These are phyloP conservation scores for Cryptococcus hybrid DNA, from an alignment of 1,284 basidiomycete species.

Conservation along the genomic window DNA sequence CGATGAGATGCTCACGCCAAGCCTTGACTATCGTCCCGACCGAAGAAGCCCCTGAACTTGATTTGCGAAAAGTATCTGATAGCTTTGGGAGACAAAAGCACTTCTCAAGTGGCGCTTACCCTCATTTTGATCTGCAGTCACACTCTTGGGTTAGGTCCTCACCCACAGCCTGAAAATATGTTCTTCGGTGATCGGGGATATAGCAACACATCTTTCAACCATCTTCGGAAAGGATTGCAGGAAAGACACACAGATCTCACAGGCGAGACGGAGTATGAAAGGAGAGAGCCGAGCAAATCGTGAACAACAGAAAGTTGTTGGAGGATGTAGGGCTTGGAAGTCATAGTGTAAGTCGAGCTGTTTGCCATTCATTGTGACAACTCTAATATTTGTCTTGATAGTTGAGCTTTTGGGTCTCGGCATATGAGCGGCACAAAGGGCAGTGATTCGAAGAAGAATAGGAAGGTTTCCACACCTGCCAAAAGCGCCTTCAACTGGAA, in stretches of 20 bases:
- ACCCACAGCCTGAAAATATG: conserved; percentile 27
- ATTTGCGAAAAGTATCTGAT: conserved; percentile 37
- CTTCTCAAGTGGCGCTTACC: conserved; percentile 7
- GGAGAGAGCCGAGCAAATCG: conserved; percentile 35
- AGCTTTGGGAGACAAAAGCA: conserved; percentile 16
- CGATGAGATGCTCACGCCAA: conserved; percentile 26
- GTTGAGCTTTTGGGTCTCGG: conserved; percentile 12
- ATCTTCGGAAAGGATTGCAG: conserved; percentile 21
- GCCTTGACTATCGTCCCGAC: conserved; percentile 14
- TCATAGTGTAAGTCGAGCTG: conserved; percentile 15
- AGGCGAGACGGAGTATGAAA: conserved; percentile 37
- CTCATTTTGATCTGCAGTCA: conserved; percentile 14
- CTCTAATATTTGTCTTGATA: conserved; percentile 2
- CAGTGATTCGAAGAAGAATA: background rate
- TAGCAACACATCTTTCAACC: conserved; percentile 12
- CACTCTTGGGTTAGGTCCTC: conserved; percentile 12
- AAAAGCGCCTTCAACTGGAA: conserved; percentile 27
- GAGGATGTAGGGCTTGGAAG: conserved; percentile 36
- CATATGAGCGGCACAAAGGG: conserved; percentile 3
- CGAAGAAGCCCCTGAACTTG: conserved; percentile 20
- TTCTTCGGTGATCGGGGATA: conserved; percentile 14
- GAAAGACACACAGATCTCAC: conserved; percentile 8
- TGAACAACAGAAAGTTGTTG: conserved; percentile 37
- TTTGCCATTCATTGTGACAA: background rate
- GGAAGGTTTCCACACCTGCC: conserved; percentile 23